Base-by-base conservation (phyloP, 345 rosid genomes). In the Eucalyptus shirleyi region DNA sequence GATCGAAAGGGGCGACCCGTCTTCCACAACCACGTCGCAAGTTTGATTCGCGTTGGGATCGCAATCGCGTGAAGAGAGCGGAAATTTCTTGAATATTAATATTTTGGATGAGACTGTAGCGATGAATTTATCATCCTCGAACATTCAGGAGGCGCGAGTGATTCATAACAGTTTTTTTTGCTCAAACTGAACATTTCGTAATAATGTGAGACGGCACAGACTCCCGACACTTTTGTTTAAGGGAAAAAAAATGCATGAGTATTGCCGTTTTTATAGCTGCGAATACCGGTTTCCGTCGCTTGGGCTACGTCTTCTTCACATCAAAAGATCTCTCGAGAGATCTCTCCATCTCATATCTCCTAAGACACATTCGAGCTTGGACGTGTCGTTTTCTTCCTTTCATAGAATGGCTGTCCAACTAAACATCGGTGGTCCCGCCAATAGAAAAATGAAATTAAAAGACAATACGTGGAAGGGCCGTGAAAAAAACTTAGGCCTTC, bases 51-150 rank as follows among this genome's bases (percentile, higher is more conserved):
- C 2, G 6, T 67, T 24, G 12, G 1, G 24, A 34, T 69, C 24
- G 44, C 3, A 4, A 34, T 69, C 24, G 44, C 3, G 1, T 69
- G 80, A 37, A 32, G 12, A 18, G 12, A 69, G 24, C 7, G 0
- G 24, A 34, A 40, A 34, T 21, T 34, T 34, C 11, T 4, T 3
- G 24, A 34, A 23, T 9, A 21, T 5, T 19, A 5, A 34, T 32
- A 5, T 19, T 2, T 34, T 9, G 2, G 13, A 72, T 18, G 2
- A 37, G 13, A 34, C 14, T 18, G 1, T 12, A 69, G 77, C 18
- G 14, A 34, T 21, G 2, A 10, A 12, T 3, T 8, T 0, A 0
- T 0, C 80, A 9, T 4, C 7, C 42, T 17, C 1, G 2, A 0
- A 17, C 42, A 5, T 19, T 67, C 2, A 10, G 7, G 4, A 14